Evolutionary conservation across 1,139 yeast species (phyloP), one percentile per base, ranked within the genome.

Genomic region (Tardiomyces depauwii): DNA sequence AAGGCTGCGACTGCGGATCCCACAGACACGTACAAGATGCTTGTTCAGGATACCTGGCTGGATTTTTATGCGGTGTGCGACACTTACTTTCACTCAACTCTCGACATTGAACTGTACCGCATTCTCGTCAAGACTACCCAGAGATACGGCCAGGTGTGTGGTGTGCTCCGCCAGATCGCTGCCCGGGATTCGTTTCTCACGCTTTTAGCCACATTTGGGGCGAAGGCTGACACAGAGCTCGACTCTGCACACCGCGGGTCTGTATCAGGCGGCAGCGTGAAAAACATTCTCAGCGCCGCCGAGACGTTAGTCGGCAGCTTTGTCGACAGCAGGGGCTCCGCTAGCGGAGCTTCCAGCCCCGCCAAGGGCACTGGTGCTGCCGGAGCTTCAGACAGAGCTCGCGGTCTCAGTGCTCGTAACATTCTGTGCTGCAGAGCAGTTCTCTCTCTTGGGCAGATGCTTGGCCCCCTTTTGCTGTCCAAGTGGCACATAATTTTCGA

Each of bases 341-440:
- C 10, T 5, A 30, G 36, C 36, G 36, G 16, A 4, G 16, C 36
- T 13, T 30, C 36, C 10, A 30, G 36, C 36, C 36, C 36, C 5
- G 36, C 36, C 4, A 30, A 30, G 16, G 36, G 36, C 36, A 30
- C 36, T 10, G 10, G 10, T 10, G 36, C 10, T 13, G 4, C 16
- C 5, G 25, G 25, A 7, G 5, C 11, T 5, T 5, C n/a, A 3
- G 36, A 30, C 16, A 5, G 36, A 30, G 36, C 36, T 10, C 39
- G 19, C 7, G 19, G 19, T 2, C 21, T 36, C 13, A 36, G n/a
- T 10, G 18, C 82, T 0, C 68, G 93, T 46, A 82, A 87, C 57
- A 72, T 83, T 2, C 71, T 80, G n/a, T 80, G 95, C 55, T 76
- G 86, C 42, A 70, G 95, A 44, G 96, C 95, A 0, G 63, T 89